phyloP scores from a whole-genome alignment of 2,329 filamentous ascomycete genomes.

The Arthrobotrys conoides region DNA sequence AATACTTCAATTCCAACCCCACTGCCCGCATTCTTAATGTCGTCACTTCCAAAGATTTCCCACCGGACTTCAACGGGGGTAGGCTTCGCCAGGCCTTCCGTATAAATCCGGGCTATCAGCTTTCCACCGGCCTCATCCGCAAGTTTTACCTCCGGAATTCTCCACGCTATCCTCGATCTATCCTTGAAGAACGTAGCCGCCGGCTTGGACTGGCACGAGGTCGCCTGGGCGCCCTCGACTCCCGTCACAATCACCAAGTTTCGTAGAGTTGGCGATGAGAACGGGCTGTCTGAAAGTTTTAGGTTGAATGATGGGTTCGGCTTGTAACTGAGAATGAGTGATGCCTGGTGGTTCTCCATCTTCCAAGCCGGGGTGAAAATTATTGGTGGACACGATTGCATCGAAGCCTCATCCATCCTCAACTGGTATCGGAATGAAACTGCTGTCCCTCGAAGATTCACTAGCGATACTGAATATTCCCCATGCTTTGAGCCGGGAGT shows the following conservation, averaged over 20 bases:
- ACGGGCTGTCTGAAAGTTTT: conserved; percentile 67
- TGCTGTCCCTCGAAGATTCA: conserved; percentile 78
- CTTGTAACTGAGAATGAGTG: conserved; percentile 85
- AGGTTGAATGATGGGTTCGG: conserved; percentile 79
- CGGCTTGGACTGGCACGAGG: conserved; percentile 81
- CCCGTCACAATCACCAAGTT: conserved; percentile 82
- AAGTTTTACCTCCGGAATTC: conserved; percentile 80
- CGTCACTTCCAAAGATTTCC: conserved; percentile 74
- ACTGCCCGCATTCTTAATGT: conserved; percentile 71
- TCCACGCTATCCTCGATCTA: conserved; percentile 84
- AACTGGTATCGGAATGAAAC: conserved; percentile 95
- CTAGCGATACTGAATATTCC: conserved; percentile 82
- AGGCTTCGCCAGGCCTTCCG: conserved; percentile 78
- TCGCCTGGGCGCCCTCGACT: conserved; percentile 77
- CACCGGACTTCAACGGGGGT: conserved; percentile 87
- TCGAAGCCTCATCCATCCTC: conserved; percentile 75
- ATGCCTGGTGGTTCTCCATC: conserved; percentile 85
- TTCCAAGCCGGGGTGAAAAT: conserved; percentile 84
- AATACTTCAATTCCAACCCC: conserved; percentile 74
- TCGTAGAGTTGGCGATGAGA: conserved; percentile 73
- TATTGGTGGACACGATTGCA: conserved; percentile 77
- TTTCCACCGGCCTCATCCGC: conserved; percentile 76
- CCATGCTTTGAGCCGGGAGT: conserved; percentile 79
- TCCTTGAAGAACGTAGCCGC: conserved; percentile 84
- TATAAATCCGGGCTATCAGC: conserved; percentile 85